Evolutionary conservation across 768 basidiomycete genomes (phyloP).

Genomic region (Collybia mongolica): DNA sequence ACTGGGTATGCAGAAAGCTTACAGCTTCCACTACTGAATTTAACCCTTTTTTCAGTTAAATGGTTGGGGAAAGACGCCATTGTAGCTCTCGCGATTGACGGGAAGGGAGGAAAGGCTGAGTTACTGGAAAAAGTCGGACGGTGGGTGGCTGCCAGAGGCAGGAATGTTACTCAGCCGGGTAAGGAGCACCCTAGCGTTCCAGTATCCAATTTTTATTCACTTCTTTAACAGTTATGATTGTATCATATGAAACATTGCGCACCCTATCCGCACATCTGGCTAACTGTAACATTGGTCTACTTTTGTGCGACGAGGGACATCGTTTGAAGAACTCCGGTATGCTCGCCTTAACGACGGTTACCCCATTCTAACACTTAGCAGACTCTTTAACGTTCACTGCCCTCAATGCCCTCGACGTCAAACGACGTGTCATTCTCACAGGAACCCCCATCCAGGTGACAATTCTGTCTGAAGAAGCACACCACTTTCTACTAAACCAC

Average conservation of each 20-base stretch:
- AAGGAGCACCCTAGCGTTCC: conserved; percentile 12
- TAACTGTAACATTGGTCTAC: conserved; percentile 79
- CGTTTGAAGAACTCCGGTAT: conserved; percentile 92
- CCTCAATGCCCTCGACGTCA: conserved; percentile 79
- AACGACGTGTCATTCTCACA: conserved; percentile 88
- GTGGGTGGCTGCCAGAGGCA: conserved; percentile 88
- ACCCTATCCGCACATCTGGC: conserved; percentile 75
- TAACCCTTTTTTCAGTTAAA: conserved; percentile 57
- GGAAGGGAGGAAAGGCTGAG: conserved; percentile 85
- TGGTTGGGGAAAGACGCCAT: conserved; percentile 91
- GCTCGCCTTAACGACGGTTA: conserved; percentile 1
- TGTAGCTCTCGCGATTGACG: conserved; percentile 85
- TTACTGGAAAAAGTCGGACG: conserved; percentile 76
- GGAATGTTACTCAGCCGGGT: conserved; percentile 93
- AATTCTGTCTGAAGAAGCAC: conserved; percentile 6
- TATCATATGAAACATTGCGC: conserved; percentile 95
- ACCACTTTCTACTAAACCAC: neutral
- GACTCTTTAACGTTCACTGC: conserved; percentile 89
- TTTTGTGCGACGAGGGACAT: conserved; percentile 98
- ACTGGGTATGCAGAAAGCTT: conserved; percentile 53
- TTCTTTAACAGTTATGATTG: conserved; percentile 83
- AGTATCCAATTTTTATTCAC: neutral
- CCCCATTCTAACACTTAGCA: conserved; percentile 21
- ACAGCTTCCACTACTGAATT: neutral
- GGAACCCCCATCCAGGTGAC: conserved; percentile 88